A percentile compares a stretch with the other conserved stretches of the same genome.
phyloP scores from a whole-genome alignment of 352 stramenopile genomes.

The Pythium biforme region DNA sequence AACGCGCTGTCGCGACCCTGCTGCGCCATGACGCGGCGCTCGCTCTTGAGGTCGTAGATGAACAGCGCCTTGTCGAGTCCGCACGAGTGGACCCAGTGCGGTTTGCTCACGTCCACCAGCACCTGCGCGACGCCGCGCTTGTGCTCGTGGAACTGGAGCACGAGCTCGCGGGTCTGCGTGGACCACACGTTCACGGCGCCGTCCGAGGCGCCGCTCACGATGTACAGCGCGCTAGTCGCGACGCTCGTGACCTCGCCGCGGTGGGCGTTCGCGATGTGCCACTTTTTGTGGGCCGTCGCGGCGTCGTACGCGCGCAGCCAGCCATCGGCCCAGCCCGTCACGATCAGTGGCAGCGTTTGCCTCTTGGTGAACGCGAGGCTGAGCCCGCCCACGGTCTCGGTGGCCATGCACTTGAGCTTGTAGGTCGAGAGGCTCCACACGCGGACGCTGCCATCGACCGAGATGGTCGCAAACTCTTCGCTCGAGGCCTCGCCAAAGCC shows the following conservation, averaged over 20 bases:
- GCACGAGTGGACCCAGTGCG: conserved; percentile 86
- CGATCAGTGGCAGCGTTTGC: conserved; percentile 28
- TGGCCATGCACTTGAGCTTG: conserved; percentile 64
- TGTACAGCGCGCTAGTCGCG: conserved; percentile 57
- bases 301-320: conserved; percentile 68
- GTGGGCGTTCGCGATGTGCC: conserved; percentile 87
- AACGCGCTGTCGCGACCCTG: conserved; percentile 80
- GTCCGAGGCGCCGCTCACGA: conserved; percentile 82
- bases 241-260: conserved; percentile 80
- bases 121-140: conserved; percentile 78
- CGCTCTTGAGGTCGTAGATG: conserved; percentile 90
- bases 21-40: conserved; percentile 79
- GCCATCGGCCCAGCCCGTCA: conserved; percentile 76
- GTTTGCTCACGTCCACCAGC: conserved; percentile 70
- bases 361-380: conserved; percentile 43
- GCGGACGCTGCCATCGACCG: conserved; percentile 60
- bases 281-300: conserved; percentile 53
- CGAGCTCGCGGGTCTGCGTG: conserved; percentile 76
- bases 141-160: conserved; percentile 91
- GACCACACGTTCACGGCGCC: conserved; percentile 90
- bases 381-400: conserved; percentile 48
- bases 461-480: conserved; percentile 73
- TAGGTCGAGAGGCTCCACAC: conserved; percentile 74
- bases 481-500: conserved; percentile 51
- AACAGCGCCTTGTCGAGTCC: conserved; percentile 86